phyloP scores from a whole-genome alignment of 768 basidiomycete species.

The Pilatotrama ljubarskyi region DNA sequence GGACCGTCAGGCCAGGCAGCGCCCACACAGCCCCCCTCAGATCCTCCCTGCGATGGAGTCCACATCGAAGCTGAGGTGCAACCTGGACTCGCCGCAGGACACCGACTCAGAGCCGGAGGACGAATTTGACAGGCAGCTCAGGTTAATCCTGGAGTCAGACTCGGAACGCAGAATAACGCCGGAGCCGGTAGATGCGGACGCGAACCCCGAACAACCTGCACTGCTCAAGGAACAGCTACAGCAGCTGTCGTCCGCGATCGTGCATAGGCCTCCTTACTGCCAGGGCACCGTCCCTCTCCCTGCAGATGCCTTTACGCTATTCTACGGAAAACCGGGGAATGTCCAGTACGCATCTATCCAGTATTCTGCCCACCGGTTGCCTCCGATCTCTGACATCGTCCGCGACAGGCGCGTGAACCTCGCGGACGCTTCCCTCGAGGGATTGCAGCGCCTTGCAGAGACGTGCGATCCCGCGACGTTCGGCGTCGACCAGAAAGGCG shows the following conservation, averaged over 20 bases:
- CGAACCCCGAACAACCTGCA: background rate
- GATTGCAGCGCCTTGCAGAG: conserved; percentile 30
- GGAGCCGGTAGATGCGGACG: too few species aligned
- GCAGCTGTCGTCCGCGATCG: conserved; percentile 1
- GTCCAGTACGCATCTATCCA: background rate
- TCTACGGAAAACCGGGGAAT: conserved; percentile 8
- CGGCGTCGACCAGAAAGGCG: conserved; percentile 38
- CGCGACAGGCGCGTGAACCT: conserved; percentile 14
- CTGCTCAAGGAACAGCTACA: background rate
- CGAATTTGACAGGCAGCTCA: too few species aligned
- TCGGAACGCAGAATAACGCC: too few species aligned
- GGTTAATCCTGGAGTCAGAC: too few species aligned
- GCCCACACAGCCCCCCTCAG: too few species aligned
- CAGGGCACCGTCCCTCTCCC: conserved; percentile 14
- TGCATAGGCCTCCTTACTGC: conserved; percentile 16
- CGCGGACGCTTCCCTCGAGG: conserved; percentile 1
- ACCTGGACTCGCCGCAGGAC: too few species aligned
- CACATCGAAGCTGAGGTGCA: too few species aligned
- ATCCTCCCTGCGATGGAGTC: too few species aligned
- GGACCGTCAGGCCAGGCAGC: too few species aligned
- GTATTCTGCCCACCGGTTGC: background rate
- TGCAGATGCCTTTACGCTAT: conserved; percentile 4
- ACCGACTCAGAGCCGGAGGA: too few species aligned
- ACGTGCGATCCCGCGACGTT: conserved; percentile 46
- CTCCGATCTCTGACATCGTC: background rate